Evolutionary conservation across 352 stramenopile species (phyloP).

Genomic region (Phytophthora sansomeana): DNA sequence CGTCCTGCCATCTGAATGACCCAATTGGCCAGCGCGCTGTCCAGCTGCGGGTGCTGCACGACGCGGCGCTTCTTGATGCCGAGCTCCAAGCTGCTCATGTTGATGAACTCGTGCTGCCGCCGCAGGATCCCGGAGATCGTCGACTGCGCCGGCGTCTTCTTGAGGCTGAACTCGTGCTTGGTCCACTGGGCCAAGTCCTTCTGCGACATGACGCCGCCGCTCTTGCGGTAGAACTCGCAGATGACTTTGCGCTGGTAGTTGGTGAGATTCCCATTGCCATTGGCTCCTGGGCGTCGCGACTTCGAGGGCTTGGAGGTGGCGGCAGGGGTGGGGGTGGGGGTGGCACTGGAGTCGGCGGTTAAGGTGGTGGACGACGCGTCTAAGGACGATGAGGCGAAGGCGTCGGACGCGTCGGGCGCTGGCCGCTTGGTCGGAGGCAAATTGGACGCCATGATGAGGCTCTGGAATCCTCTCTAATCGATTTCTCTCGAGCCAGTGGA

Average conservation of each 20-base stretch:
- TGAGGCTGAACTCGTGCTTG: slow-evolving; percentile 86
- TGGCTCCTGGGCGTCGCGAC: slow-evolving; percentile 13
- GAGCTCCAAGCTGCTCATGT: slow-evolving; percentile 84
- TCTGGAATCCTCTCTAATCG: not conserved
- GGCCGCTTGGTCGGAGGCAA: slow-evolving; percentile 18
- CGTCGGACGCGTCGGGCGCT: not conserved
- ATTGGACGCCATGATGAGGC: slow-evolving; percentile 19
- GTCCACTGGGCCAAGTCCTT: slow-evolving; percentile 89
- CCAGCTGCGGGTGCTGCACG: slow-evolving; percentile 80
- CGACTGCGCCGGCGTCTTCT: slow-evolving; percentile 84
- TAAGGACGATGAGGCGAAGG: not conserved
- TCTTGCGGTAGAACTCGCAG: slow-evolving; percentile 87
- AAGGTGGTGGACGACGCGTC: not conserved
- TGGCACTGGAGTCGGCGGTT: not conserved
- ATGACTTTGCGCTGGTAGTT: slow-evolving; percentile 89
- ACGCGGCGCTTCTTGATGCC: slow-evolving; percentile 87
- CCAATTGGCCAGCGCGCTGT: slow-evolving; percentile 86
- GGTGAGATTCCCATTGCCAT: slow-evolving; percentile 80
- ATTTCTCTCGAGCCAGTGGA: not conserved
- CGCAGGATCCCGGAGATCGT: slow-evolving; percentile 87
- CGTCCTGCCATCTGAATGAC: slow-evolving; percentile 86
- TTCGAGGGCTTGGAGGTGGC: slow-evolving; percentile 13
- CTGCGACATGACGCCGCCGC: slow-evolving; percentile 82
- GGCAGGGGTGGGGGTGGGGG: not conserved
- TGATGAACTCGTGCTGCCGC: slow-evolving; percentile 86